These are phyloP conservation scores for Dovyalis caffra DNA, from an alignment of 345 rosid genomes.

Conservation along the genomic window DNA sequence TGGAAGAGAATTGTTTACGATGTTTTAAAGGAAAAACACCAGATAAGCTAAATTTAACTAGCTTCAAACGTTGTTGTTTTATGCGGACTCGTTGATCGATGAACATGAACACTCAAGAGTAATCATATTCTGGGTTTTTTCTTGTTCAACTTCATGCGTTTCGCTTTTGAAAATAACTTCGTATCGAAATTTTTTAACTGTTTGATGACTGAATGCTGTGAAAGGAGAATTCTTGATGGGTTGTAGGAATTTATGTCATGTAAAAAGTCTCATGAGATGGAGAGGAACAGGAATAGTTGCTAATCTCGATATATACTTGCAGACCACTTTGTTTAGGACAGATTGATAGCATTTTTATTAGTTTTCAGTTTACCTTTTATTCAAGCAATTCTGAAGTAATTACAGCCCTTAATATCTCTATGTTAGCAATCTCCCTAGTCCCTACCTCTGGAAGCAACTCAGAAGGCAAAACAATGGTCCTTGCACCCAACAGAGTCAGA, in stretches of 20 bases:
- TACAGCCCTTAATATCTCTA: neutral
- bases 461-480: neutral
- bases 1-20: neutral
- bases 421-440: neutral
- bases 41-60: neutral
- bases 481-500: neutral
- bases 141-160: neutral
- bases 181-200: neutral
- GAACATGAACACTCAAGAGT: neutral
- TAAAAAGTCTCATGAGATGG: neutral
- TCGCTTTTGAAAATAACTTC: neutral
- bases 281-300: neutral
- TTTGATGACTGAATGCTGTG: neutral
- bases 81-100: neutral
- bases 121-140: neutral
- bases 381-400: neutral
- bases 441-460: neutral
- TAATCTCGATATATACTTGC: neutral
- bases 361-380: neutral
- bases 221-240: neutral
- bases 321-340: neutral
- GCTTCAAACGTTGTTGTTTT: neutral
- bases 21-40: neutral
- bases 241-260: neutral
- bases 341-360: neutral